phyloP scores from a whole-genome alignment of 164 flowering plant genomes.

The Houttuynia cordata region DNA sequence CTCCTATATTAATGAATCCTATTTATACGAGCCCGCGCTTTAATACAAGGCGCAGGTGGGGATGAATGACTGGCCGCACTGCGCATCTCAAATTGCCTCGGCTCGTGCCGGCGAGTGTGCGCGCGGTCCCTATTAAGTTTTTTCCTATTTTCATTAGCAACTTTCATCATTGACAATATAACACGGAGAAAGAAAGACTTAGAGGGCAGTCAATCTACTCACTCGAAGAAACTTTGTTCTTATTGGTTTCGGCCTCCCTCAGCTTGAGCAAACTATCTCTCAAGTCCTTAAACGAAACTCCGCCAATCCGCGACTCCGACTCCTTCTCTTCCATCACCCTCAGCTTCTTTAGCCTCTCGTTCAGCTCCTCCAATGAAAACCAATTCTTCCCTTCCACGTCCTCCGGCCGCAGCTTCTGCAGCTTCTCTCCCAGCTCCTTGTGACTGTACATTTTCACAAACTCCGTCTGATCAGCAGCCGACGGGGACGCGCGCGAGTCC shows the following conservation, averaged over 20 bases:
- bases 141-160: neutral
- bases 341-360: slow-evolving; percentile 54
- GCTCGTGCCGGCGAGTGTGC: no score
- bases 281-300: slow-evolving; percentile 20
- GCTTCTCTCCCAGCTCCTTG: slow-evolving; percentile 51
- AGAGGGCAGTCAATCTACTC: neutral
- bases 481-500: slow-evolving; percentile 11
- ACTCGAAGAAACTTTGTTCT: slow-evolving; percentile 5
- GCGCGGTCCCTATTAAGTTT: no score
- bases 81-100: no score
- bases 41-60: no score
- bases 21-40: no score
- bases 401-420: slow-evolving; percentile 47
- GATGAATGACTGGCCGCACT: no score
- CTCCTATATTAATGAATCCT: no score
- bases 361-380: slow-evolving; percentile 62
- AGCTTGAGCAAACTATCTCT: slow-evolving; percentile 28
- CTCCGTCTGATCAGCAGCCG: slow-evolving; percentile 17
- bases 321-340: slow-evolving; percentile 52
- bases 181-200: no score
- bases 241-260: slow-evolving; percentile 13
- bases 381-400: slow-evolving; percentile 13
- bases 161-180: neutral
- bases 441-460: slow-evolving; percentile 31
- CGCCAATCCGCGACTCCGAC: slow-evolving; percentile 12